phyloP scores from a whole-genome alignment of 1,139 yeast genomes.

The Geotrichum australiense region DNA sequence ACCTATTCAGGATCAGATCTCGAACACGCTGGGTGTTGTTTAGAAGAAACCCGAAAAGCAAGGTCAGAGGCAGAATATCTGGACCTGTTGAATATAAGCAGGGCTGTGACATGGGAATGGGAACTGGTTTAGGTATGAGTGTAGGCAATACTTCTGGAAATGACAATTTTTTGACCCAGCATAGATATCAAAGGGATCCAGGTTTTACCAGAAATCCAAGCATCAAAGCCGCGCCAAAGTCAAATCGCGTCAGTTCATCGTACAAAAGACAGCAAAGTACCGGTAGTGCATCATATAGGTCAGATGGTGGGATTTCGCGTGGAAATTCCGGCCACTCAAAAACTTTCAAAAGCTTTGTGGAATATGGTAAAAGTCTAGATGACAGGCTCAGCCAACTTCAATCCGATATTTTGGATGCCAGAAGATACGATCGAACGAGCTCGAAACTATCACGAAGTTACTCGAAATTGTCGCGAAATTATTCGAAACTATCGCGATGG shows the following conservation, averaged over 20 bases:
- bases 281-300: neutral
- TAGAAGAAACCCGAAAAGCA: slow-evolving; percentile 8
- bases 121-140: neutral
- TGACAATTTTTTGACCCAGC: slow-evolving; percentile 6
- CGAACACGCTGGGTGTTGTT: slow-evolving; percentile 11
- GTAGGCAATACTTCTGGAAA: neutral
- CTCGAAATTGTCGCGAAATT: too few species aligned
- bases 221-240: neutral
- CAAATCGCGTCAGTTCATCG: too few species aligned
- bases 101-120: too few species aligned
- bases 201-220: neutral
- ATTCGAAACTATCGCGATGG: slow-evolving; percentile 1
- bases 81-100: neutral
- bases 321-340: neutral
- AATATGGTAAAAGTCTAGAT: slow-evolving; percentile 8
- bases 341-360: slow-evolving; percentile 2
- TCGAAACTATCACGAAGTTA: too few species aligned
- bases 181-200: neutral
- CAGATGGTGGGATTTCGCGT: neutral
- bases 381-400: slow-evolving; percentile 13
- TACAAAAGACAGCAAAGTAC: neutral
- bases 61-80: slow-evolving; percentile 7
- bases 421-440: slow-evolving; percentile 9
- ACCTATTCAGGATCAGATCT: slow-evolving; percentile 10
- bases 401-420: slow-evolving; percentile 12